Evolutionary conservation across 192 early-diverging fungal genomes (phyloP), one percentile per base, ranked within the genome.

Genomic region (Coemansia erecta): DNA sequence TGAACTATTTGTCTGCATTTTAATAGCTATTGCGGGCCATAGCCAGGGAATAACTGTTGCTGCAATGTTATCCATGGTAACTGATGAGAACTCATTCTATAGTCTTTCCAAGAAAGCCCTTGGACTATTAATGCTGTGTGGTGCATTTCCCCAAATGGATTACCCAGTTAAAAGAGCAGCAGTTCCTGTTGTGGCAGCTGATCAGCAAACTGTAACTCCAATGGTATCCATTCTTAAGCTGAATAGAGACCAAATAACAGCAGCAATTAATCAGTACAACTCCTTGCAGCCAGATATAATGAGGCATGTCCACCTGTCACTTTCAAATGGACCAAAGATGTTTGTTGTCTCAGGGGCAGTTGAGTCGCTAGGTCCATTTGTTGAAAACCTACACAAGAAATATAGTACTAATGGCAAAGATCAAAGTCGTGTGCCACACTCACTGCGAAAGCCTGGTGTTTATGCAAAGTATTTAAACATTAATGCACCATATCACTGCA

Each of bases 21-120:
- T 12, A 60, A 19, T 81, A 68, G 88, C 84, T 55, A 83, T 89
- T 33, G 91, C 92, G 39, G 95, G 95, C 48, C 95, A 98, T 72
- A 89, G 86, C 46, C 95, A 98, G 66, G 95, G 95, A 46, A 89
- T 98, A 51, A 87, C 94, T 51, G 82, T 88, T 8, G 92, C 95
- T 2, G 85, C 92, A 13, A 92, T 90, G 40, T 85, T 98, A 65
- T 84, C 95, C 3, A 63, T 87, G 41, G 91, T 90, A 17, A 77
- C 85, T 26, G 88, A 90, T 17, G 87, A 90, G 57, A 82, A 88
- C 58, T 89, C 90, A n/a, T 97, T 97, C 67, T 65, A 88, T 57
- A 60, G 58, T 48, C 90, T 92, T 63, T 84, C 90, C 10, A 83
- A 85, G 62, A 90, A 87, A 58, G 91, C 91, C 0, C 80, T 97